These are phyloP conservation scores for Aureobasidium sp. DNA, from an alignment of 2,329 filamentous ascomycete species.

Conservation along the genomic window DNA sequence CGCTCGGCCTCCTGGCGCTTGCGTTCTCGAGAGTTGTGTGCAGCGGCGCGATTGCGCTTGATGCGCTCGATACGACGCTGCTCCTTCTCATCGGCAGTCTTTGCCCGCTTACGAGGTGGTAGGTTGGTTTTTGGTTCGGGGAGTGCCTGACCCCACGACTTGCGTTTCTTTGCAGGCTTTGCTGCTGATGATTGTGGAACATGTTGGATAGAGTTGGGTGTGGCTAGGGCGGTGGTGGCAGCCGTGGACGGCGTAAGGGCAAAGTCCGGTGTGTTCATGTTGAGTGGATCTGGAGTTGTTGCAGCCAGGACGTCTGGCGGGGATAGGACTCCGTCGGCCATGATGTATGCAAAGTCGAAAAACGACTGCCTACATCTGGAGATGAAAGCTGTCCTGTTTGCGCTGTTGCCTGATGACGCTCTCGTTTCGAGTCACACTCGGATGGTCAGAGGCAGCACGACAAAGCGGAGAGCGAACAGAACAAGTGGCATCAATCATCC, in stretches of 20 bases:
- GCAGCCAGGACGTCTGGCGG: constrained; percentile 4
- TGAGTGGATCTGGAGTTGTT: constrained; percentile 14
- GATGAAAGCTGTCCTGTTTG: constrained; percentile 6
- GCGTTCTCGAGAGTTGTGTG: constrained; percentile 91
- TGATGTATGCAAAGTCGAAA: background rate
- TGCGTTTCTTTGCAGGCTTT: constrained; percentile 82
- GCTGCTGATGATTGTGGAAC: constrained; percentile 13
- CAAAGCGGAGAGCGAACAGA: background rate
- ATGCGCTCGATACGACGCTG: constrained; percentile 96
- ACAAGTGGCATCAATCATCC: constrained; percentile 1
- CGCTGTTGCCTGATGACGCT: constrained; percentile 7
- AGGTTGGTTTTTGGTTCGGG: constrained; percentile 95
- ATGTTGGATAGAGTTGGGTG: constrained; percentile 1
- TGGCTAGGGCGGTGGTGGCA: background rate
- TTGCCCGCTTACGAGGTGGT: constrained; percentile 91
- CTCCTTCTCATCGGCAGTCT: constrained; percentile 98
- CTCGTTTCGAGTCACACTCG: background rate
- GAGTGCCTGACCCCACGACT: constrained; percentile 97
- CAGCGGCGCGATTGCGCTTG: constrained; percentile 88
- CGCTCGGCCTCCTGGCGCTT: constrained; percentile 87
- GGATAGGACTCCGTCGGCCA: constrained; percentile 10
- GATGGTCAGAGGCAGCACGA: background rate
- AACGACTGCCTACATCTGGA: constrained; percentile 12
- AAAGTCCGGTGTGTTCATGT: constrained; percentile 16
- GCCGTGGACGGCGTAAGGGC: constrained; percentile 1